Evolutionary conservation across 2,329 filamentous ascomycete genomes (phyloP).

Genomic region (Venturia asperata): DNA sequence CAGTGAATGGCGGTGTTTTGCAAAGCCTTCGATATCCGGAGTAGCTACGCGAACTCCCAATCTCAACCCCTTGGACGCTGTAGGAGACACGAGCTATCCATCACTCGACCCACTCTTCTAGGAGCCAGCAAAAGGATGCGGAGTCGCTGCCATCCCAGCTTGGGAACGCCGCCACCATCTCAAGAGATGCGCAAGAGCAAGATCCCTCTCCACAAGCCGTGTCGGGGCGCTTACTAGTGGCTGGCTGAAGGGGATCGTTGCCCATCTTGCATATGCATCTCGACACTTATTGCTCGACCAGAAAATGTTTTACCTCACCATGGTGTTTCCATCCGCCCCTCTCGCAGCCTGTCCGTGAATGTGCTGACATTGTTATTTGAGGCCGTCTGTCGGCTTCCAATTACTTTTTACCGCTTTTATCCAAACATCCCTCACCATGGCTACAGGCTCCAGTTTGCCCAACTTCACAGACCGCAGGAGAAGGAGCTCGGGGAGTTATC

Average conservation of each 20-base stretch:
- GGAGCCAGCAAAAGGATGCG: neutral
- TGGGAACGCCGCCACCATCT: neutral
- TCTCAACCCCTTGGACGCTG: too few species aligned
- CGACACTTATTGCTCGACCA: neutral
- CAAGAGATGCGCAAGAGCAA: neutral
- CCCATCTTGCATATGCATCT: conserved; percentile 7
- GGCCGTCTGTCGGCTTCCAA: neutral
- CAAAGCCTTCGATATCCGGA: too few species aligned
- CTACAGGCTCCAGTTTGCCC: neutral
- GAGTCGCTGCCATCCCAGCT: neutral
- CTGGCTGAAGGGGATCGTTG: neutral
- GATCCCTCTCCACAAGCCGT: neutral
- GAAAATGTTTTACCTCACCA: neutral
- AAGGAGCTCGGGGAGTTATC: conserved; percentile 19
- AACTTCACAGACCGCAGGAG: neutral
- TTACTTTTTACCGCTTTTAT: neutral
- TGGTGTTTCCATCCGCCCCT: neutral
- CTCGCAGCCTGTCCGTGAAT: neutral
- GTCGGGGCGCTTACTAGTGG: neutral
- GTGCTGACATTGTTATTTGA: neutral
- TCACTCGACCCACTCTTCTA: neutral
- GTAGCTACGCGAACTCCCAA: neutral
- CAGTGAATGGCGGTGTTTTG: neutral
- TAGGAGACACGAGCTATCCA: too few species aligned
- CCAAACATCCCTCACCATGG: neutral